Evolutionary conservation across 2,329 filamentous ascomycete genomes (phyloP).

Genomic region (Neofusicoccum sp.): DNA sequence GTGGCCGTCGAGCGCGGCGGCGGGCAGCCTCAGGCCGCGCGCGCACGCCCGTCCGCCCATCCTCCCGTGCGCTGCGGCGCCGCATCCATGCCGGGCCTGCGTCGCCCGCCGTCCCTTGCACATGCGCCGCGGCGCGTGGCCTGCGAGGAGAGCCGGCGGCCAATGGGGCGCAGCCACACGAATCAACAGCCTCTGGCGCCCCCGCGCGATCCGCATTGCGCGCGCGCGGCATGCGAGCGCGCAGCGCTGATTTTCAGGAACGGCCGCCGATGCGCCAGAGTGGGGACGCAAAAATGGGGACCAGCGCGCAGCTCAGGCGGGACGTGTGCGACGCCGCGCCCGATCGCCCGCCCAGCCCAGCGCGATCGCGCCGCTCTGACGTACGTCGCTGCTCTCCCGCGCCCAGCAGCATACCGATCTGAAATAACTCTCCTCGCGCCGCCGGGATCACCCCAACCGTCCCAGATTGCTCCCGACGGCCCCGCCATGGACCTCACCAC

Average conservation of each 20-base stretch:
- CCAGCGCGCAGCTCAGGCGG: neutral
- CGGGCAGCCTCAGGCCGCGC: too few species aligned
- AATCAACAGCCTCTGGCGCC: neutral
- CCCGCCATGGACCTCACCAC: conserved; percentile 18
- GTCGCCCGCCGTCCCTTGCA: conserved; percentile 3
- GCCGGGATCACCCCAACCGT: neutral
- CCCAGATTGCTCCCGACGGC: neutral
- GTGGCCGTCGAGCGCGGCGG: neutral
- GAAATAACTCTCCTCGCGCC: too few species aligned
- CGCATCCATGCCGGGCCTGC: neutral
- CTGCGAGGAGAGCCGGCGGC: neutral
- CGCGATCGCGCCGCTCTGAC: neutral
- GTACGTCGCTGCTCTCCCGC: neutral
- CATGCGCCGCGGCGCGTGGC: neutral
- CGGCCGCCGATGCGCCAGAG: conserved; percentile 11
- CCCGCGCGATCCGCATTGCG: neutral
- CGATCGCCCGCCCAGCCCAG: neutral
- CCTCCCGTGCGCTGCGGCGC: neutral
- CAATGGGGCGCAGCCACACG: conserved; percentile 2
- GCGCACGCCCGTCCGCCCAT: too few species aligned
- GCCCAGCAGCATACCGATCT: too few species aligned
- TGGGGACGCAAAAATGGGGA: conserved; percentile 5
- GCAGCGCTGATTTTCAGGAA: conserved; percentile 10
- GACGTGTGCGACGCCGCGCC: neutral
- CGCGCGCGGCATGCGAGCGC: conserved; percentile 6